Base-by-base conservation (phyloP, 164 flowering plant species). In the Vitis labrusca region DNA sequence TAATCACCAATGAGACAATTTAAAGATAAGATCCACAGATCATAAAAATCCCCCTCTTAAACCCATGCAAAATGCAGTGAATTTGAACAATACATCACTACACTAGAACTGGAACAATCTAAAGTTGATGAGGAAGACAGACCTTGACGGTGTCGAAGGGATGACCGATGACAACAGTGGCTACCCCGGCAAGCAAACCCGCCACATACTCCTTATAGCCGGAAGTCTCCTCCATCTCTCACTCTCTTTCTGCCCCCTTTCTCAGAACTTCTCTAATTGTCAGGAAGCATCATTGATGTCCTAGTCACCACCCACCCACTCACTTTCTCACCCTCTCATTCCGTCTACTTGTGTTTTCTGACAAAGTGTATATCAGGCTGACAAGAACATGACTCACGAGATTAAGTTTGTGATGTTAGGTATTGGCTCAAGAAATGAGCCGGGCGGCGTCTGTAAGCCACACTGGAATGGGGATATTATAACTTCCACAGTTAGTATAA, bases 131-230 rank as follows among this genome's bases (percentile, higher is more conserved):
- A 50, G 47, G 54, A 57, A 73, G 23, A 60, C 56, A 53, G 32
- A 94, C 98, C 97, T 94, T 92, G 70, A 94, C 93, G 14, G 97
- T 92, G 79, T 94, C 99, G 52, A 94, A 94, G 30, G 99, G 98
- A 75, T 94, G 99, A 58, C 98, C 99, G 32, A 66, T 76, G 66
- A 80, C 30, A 48, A 94, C 99, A 11, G 93, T 92, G 65, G 98
- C 84, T 32, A 94, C 83, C 17, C 99, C 99, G 32, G 97, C 97
- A 9, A 90, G 71, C 63, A 91, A 73, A 53, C 99, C 99, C 1
- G 98, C 98, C 0, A 86, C 78, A 66, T 91, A 92, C 11, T 94
- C 95, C 76, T 92, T 92, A 76, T 82, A 87, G 32, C 83, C 78
- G 13, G 88, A 83, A 55, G 55, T 69, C 52, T 81, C 89, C 19